Evolutionary conservation across 164 flowering plant species (phyloP), one percentile per base, ranked within the genome.

Genomic region (Magnolia sinica): DNA sequence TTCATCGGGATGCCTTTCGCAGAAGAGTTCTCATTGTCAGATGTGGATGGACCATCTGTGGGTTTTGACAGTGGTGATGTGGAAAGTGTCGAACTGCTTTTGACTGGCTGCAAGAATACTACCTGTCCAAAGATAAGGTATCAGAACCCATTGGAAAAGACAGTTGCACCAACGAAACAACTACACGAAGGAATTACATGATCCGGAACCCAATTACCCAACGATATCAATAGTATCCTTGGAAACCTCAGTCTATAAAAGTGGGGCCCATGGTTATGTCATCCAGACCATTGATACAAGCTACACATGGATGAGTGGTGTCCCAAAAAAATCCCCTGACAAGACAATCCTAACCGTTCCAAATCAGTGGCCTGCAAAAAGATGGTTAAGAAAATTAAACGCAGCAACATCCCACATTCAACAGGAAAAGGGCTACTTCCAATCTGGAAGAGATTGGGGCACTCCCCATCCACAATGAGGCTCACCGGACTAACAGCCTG

Each of bases 31-130:
- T 84, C 88, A 76, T 80, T 79, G 72, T 85, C 85, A 67, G 82
- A 73, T 72, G 78, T 70, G 16, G 90, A 76, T 59, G 84, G 76
- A 45, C 24, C 78, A 79, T 88, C 85, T 70, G 81, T 70, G 63
- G 87, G 50, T 79, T 86, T 90, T 18, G 85, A 79, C 76, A 87
- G 77, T 76, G 88, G 81, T 52, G 64, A 76, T 14, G 79, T 29
- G 13, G 88, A 75, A 69, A 64, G 86, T 18, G 79, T 64, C 13
- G 87, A 74, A 74, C 55, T 87, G 77, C 79, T 90, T 81, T 88
- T 91, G 66, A 83, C 51, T 77, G 85, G 88, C 71, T 91, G 88
- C 86, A 93, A 81, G 79, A 82, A 90, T n/a, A 89, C 99, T 20
- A 88, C 99, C 99, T 96, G 87, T 68, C 74, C 71, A 82, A 4